These are phyloP conservation scores for Halenospora varia DNA, from an alignment of 495 filamentous ascomycete genomes.

Conservation along the genomic window DNA sequence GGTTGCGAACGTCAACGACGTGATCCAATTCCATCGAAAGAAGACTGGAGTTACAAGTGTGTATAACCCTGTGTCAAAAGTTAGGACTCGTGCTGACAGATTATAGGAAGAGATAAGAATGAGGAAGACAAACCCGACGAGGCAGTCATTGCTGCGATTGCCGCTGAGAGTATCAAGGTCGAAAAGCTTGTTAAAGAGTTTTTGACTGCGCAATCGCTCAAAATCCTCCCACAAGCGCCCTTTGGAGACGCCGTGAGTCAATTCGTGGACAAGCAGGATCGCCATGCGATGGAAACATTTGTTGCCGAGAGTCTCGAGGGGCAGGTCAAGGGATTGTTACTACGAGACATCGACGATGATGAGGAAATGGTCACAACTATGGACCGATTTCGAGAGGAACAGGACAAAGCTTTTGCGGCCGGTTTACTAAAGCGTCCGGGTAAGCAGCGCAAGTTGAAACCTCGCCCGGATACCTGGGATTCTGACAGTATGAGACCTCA, in stretches of 20 bases:
- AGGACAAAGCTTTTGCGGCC: slow-evolving; percentile 67
- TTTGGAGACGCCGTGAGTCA: slow-evolving; percentile 92
- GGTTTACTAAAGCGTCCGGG: slow-evolving; percentile 59
- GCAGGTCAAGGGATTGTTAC: slow-evolving; percentile 72
- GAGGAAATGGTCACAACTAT: slow-evolving; percentile 63
- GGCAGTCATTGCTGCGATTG: slow-evolving; percentile 51
- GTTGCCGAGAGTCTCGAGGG: slow-evolving; percentile 72
- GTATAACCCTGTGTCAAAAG: slow-evolving; percentile 2
- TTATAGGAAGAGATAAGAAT: slow-evolving; percentile 23
- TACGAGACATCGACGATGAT: slow-evolving; percentile 64
- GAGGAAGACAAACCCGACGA: slow-evolving; percentile 53
- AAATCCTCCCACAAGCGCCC: slow-evolving; percentile 83
- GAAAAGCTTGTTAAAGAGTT: slow-evolving; percentile 84
- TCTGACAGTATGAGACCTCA: no score
- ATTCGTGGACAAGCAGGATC: slow-evolving; percentile 95
- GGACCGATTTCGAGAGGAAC: slow-evolving; percentile 61
- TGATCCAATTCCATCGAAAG: slow-evolving; percentile 89
- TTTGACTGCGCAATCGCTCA: slow-evolving; percentile 76
- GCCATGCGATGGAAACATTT: slow-evolving; percentile 86
- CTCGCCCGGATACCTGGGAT: slow-evolving; percentile 79
- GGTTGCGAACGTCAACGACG: slow-evolving; percentile 91
- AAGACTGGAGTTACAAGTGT: slow-evolving; percentile 45
- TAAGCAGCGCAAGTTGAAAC: slow-evolving; percentile 59
- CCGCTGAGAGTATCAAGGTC: slow-evolving; percentile 76
- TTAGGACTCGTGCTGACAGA: background rate